These are phyloP conservation scores for Trametes hirsuta DNA, from an alignment of 1,284 basidiomycete genomes.

Conservation along the genomic window DNA sequence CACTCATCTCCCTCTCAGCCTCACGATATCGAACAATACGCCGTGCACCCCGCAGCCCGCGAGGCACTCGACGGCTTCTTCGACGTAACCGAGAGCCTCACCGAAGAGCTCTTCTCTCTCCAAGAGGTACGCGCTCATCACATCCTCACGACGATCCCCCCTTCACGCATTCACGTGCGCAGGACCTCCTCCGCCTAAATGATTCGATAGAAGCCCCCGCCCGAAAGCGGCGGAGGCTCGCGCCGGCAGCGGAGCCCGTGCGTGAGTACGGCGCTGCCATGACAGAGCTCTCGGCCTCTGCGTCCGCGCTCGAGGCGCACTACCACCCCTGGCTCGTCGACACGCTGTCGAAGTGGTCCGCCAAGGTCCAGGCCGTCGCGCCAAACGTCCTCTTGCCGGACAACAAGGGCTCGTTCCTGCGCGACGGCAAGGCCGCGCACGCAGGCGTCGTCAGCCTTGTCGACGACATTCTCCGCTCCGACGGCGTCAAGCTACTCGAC, in stretches of 20 bases:
- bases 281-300: constrained; percentile 29
- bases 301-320: constrained; percentile 58
- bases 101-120: constrained; percentile 69
- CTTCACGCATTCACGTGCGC: neutral
- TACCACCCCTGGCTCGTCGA: constrained; percentile 73
- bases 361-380: constrained; percentile 90
- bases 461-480: constrained; percentile 62
- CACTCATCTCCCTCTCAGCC: constrained; percentile 18
- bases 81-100: constrained; percentile 59
- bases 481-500: constrained; percentile 57
- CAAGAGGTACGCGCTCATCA: constrained; percentile 53
- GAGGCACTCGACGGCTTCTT: constrained; percentile 50
- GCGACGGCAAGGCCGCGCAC: constrained; percentile 41
- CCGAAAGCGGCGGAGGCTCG: constrained; percentile 60
- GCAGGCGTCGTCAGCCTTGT: constrained; percentile 67
- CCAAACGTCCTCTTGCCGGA: constrained; percentile 74
- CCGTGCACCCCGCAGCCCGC: constrained; percentile 36
- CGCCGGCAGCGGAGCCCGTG: constrained; percentile 31
- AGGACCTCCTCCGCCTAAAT: constrained; percentile 37
- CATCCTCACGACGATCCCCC: neutral
- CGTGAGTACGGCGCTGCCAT: constrained; percentile 46
- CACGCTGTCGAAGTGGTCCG: constrained; percentile 89
- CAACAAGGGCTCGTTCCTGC: constrained; percentile 65
- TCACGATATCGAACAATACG: constrained; percentile 13
- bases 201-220: constrained; percentile 53